Evolutionary conservation across 257 asterid species (phyloP), one percentile per base, ranked within the genome.

Genomic region (Marsdenia floribunda): DNA sequence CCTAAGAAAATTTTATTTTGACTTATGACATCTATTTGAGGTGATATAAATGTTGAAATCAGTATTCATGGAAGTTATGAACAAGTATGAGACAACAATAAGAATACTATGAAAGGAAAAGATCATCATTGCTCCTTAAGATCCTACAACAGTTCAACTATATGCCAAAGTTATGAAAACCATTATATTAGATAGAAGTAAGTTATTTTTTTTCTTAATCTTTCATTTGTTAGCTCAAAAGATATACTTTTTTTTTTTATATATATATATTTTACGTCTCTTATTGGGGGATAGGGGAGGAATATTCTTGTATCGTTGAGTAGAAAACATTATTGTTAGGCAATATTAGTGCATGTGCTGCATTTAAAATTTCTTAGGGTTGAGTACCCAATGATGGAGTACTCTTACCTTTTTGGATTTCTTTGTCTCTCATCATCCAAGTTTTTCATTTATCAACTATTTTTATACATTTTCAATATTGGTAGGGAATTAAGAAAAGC

Each of bases 101-200:
- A 93, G 90, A 55, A 53, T 94, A 79, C 88, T 92, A 5, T 85
- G 85, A 60, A 87, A 85, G 78, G 98, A 94, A 87, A 92, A 92
- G 90, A 92, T 94, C 82, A 90, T 93, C 72, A 87, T 94, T 21
- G 93, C 87, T 61, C 97, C 97, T 46, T 86, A 90, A 50, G 93
- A 94, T 84, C 87, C 99, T 75, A 85, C 95, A 77, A 96, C 98
- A 22, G 98, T 94, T 80, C 58, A 90, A 74, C 90, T 89, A 65
- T 94, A 94, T 84, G 96, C 99, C 44, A 87, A 80, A 77, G 91
- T 92, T 84, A 89, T 90, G 97, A 83, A 90, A 86, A 78, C 93
- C 72, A 87, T 90, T n/a, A n/a, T n/a, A n/a, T n/a, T 8, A 81
- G 96, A 83, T 87, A 94, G 83, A 92, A 90, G 98, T 94, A 87